Base-by-base conservation (phyloP, 1,139 yeast genomes). In the Wickerhamomyces sp. region DNA sequence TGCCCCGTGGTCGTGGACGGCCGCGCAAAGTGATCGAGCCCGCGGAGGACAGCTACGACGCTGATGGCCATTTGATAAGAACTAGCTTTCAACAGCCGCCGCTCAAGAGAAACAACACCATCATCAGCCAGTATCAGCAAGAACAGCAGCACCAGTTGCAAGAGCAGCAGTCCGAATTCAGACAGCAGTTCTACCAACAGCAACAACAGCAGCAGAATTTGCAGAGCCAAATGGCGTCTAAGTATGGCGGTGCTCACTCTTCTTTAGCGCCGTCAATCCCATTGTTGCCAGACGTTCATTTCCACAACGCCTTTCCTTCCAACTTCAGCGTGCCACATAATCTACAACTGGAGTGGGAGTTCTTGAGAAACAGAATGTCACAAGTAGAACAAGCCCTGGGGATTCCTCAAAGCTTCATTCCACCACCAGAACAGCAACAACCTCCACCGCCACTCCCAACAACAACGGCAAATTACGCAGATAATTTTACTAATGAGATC, bases 151-250 rank as follows among this genome's bases (percentile, higher is more conserved):
- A 37, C 4, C 35, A 30, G 22, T 30, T 42, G 7, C 47, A 46
- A 8, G 36, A 30, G 10, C 21, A 19, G 10, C 21, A 19, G 21
- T 10, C 38, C 4, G 35, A 30, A 17, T 46, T 38, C 35, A 46
- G 42, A 25, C 45, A 38, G 19, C 43, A 37, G 13, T 32, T 41
- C 6, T 45, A 37, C 9, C 36, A 27, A 5, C 46, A 40, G 14
- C 48, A 43, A 13, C 42, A 35, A 12, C 33, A 35, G n/a, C 52
- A 48, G 26, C 49, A 44, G 19, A 19, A 13, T n/a, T 28, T 42
- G 8, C 50, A 47, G 24, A 24, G 19, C 7, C 47, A 46, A 28
- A 40, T 49, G 39, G 50, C 51, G 10, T 48, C 47, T 3, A 46
- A 44, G 30, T 47, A 47, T 28, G 47, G 50, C 16, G 39, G 30